phyloP scores from a whole-genome alignment of 257 asterid genomes.

The Thymus quinquecostatus region DNA sequence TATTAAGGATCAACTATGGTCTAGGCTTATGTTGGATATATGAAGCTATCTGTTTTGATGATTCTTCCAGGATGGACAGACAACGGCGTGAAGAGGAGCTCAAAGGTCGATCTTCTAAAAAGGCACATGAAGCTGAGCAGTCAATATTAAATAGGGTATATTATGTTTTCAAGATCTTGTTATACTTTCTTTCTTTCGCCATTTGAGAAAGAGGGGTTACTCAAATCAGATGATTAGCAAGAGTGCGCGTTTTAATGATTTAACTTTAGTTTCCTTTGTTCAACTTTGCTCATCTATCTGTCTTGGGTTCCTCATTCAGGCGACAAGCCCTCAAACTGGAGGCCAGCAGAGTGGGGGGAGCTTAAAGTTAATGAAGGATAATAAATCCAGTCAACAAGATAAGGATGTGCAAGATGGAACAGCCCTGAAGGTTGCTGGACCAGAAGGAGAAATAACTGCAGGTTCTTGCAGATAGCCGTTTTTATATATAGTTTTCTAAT shows the following conservation, averaged over 20 bases:
- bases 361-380: slow-evolving; percentile 86
- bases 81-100: slow-evolving; percentile 96
- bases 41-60: slow-evolving; percentile 22
- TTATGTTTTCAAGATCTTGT: not conserved
- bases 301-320: slow-evolving; percentile 48
- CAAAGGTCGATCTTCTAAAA: slow-evolving; percentile 84
- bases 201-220: not conserved
- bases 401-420: slow-evolving; percentile 79
- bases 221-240: slow-evolving; percentile 19
- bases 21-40: not conserved
- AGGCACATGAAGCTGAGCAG: slow-evolving; percentile 80
- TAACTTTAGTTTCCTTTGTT: slow-evolving; percentile 6
- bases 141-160: slow-evolving; percentile 77
- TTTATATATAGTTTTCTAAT: slow-evolving; percentile 10
- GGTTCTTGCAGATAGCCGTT: slow-evolving; percentile 46
- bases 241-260: not conserved
- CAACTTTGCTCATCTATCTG: slow-evolving; percentile 5
- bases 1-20: not conserved
- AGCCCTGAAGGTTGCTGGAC: slow-evolving; percentile 80
- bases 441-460: slow-evolving; percentile 97
- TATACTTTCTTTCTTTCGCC: not conserved
- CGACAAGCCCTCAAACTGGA: slow-evolving; percentile 93
- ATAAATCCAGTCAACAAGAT: slow-evolving; percentile 63
- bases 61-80: slow-evolving; percentile 78
- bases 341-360: slow-evolving; percentile 80